Evolutionary conservation across 202 grass and related monocot genomes (phyloP).

Genomic region (Hordeum pubiflorum): DNA sequence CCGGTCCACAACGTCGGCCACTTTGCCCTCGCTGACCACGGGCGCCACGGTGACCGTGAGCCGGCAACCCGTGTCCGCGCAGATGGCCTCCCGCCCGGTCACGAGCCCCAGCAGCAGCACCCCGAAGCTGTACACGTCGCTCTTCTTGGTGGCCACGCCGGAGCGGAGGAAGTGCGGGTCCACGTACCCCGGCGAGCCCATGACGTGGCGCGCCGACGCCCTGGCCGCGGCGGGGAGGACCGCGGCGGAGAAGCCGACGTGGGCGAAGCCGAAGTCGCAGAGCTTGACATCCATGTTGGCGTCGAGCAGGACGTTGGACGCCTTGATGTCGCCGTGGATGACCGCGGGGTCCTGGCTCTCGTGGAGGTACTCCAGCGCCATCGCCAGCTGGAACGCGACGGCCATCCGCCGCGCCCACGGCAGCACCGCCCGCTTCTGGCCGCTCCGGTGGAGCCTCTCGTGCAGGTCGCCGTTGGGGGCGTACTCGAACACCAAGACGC

Average conservation of each 20-base stretch:
- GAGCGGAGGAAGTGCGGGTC: constrained; percentile 77
- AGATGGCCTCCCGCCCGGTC: constrained; percentile 49
- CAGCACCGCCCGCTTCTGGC: background rate
- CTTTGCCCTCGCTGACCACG: background rate
- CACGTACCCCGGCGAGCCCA: constrained; percentile 83
- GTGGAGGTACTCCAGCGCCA: constrained; percentile 88
- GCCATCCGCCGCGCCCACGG: constrained; percentile 68
- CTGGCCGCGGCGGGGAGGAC: constrained; percentile 28
- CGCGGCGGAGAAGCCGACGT: constrained; percentile 57
- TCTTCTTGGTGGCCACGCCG: constrained; percentile 74
- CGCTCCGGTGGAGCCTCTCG: constrained; percentile 39
- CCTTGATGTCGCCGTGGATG: constrained; percentile 83
- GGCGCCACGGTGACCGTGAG: constrained; percentile 43
- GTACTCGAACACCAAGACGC: constrained; percentile 77
- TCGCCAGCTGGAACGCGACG: constrained; percentile 60
- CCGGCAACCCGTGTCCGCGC: constrained; percentile 33
- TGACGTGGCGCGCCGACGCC: constrained; percentile 24
- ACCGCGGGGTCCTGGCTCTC: constrained; percentile 63
- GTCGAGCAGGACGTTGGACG: constrained; percentile 79
- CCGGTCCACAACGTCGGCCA: constrained; percentile 42
- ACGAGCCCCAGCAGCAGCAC: constrained; percentile 82
- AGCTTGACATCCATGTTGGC: constrained; percentile 47
- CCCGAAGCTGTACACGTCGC: constrained; percentile 85
- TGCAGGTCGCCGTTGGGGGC: constrained; percentile 62
- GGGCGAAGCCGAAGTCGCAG: constrained; percentile 78